phyloP scores from a whole-genome alignment of 1,284 basidiomycete genomes.

The Mrakiaceae sp. region DNA sequence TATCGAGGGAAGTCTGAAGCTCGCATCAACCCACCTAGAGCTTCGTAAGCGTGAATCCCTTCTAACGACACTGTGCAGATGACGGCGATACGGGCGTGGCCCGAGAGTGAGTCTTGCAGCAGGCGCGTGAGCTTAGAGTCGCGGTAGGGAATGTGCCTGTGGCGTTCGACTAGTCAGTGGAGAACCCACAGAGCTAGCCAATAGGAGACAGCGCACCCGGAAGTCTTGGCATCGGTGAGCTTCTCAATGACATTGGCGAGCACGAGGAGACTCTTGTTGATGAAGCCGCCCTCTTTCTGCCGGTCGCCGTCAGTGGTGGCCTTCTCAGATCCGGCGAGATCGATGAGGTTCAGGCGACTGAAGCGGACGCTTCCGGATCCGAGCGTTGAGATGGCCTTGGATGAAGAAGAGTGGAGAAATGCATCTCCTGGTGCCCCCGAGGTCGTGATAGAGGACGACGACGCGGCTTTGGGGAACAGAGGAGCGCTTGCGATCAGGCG shows the following conservation, averaged over 20 bases:
- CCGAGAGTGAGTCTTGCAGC: slow-evolving; percentile 44
- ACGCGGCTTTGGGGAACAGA: not conserved
- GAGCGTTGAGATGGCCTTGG: not conserved
- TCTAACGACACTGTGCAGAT: slow-evolving; percentile 42
- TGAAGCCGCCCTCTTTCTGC: slow-evolving; percentile 44
- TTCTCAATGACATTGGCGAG: slow-evolving; percentile 46
- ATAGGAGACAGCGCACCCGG: slow-evolving; percentile 10
- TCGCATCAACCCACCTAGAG: slow-evolving; percentile 30
- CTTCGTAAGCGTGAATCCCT: slow-evolving; percentile 41
- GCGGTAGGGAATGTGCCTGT: slow-evolving; percentile 43
- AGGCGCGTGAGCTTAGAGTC: slow-evolving; percentile 44
- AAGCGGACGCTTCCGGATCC: not conserved
- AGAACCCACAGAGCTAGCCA: not conserved
- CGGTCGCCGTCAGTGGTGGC: slow-evolving; percentile 42
- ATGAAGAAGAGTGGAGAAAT: not conserved
- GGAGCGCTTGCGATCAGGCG: not conserved
- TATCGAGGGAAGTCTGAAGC: not conserved
- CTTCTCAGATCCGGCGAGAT: slow-evolving; percentile 46
- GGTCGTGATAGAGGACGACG: not conserved
- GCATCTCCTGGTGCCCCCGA: too few species aligned
- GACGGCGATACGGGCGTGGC: slow-evolving; percentile 45
- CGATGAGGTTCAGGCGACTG: slow-evolving; percentile 37
- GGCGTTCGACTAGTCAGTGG: slow-evolving; percentile 1
- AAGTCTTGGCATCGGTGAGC: slow-evolving; percentile 35
- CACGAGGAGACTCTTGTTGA: slow-evolving; percentile 44